phyloP scores from a whole-genome alignment of 495 filamentous ascomycete genomes.

The Neurospora africana region DNA sequence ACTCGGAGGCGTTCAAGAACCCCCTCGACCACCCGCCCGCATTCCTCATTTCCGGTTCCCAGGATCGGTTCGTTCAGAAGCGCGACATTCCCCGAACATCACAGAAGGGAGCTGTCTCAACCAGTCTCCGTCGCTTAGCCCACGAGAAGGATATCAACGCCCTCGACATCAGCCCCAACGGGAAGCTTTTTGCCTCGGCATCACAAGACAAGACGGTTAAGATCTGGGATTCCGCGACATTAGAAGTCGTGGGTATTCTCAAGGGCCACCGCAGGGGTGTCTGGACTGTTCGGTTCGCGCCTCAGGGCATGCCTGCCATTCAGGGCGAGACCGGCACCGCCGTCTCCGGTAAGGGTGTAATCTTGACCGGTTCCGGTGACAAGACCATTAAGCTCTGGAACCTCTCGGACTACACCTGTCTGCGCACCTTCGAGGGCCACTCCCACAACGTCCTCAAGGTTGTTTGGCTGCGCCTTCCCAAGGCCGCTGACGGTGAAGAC shows the following conservation, averaged over 20 bases:
- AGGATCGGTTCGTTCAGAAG: conserved; percentile 87
- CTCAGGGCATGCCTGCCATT: conserved; percentile 59
- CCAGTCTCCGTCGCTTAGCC: conserved; percentile 76
- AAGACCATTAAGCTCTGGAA: conserved; percentile 96
- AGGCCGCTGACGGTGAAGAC: conserved; percentile 7
- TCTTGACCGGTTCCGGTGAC: conserved; percentile 84
- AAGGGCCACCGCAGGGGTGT: conserved; percentile 89
- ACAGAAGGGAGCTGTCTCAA: conserved; percentile 34
- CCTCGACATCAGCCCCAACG: conserved; percentile 61
- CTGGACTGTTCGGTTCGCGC: conserved; percentile 86
- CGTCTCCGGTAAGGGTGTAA: conserved; percentile 58
- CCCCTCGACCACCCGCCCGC: conserved; percentile 69
- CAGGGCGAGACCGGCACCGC: conserved; percentile 52
- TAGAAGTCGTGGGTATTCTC: conserved; percentile 80
- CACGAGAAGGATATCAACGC: conserved; percentile 99
- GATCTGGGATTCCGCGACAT: conserved; percentile 83
- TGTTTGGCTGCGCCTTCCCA: conserved; percentile 67
- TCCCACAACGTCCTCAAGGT: conserved; percentile 91
- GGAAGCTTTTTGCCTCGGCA: conserved; percentile 76
- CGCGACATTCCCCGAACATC: conserved; percentile 56
- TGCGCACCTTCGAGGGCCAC: conserved; percentile 92
- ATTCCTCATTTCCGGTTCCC: conserved; percentile 82
- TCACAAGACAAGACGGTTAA: conserved; percentile 95
- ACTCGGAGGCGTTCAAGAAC: conserved; percentile 51
- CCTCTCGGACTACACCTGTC: conserved; percentile 81